Conservation (phyloP, 2,329 filamentous ascomycete species). For the Beauveria bassiana region DNA sequence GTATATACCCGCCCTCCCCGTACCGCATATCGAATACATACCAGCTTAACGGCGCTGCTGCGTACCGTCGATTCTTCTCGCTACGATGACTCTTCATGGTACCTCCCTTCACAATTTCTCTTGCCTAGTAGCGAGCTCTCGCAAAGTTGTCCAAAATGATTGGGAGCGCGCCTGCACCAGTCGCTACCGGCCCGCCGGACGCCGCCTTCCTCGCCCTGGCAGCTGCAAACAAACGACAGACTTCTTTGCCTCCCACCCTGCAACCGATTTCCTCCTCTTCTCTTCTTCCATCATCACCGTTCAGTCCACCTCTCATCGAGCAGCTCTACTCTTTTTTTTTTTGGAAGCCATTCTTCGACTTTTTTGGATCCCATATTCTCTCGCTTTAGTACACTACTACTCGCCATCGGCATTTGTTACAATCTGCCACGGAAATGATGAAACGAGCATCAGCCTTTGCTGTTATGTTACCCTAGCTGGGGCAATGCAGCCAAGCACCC, state of each 20-base stretch:
- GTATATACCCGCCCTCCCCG: constrained; percentile 16
- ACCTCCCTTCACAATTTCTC: neutral
- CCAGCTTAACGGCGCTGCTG: neutral
- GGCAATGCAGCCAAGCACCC: constrained; percentile 6
- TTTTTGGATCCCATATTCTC: constrained; percentile 24
- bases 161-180: neutral
- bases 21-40: neutral
- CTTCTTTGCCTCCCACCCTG: neutral
- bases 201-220: constrained; percentile 2
- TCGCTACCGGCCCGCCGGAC: neutral
- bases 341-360: constrained; percentile 18
- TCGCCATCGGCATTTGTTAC: constrained; percentile 10
- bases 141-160: neutral
- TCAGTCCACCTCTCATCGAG: constrained; percentile 17
- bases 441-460: constrained; percentile 6
- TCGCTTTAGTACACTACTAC: constrained; percentile 18
- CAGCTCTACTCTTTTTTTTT: constrained; percentile 19
- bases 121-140: neutral
- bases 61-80: neutral
- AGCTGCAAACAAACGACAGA: neutral
- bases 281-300: constrained; percentile 14
- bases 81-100: neutral
- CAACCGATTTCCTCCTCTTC: constrained; percentile 12
- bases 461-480: constrained; percentile 7
- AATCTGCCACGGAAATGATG: constrained; percentile 5